These are phyloP conservation scores for Xerocomus nothofagi DNA, from an alignment of 1,284 basidiomycete species.

Conservation along the genomic window DNA sequence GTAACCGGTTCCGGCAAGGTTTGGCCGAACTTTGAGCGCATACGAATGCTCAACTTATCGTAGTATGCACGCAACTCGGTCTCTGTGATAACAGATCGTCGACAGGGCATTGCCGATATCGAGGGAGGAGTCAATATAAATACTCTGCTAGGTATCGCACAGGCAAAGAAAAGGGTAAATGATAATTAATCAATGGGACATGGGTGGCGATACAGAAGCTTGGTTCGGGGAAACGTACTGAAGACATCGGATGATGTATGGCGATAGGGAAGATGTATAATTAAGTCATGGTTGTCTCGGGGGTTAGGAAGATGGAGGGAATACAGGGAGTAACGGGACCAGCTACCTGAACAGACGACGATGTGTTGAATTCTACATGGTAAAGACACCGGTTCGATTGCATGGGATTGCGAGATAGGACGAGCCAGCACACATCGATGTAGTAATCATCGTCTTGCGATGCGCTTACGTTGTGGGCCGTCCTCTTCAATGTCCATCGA, in stretches of 20 bases:
- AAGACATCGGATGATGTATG: slow-evolving; percentile 7
- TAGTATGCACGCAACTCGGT: no score
- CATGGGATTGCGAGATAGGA: not conserved
- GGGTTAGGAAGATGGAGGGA: not conserved
- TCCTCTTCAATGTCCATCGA: slow-evolving; percentile 65
- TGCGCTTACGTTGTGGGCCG: slow-evolving; percentile 55
- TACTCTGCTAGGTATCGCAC: slow-evolving; percentile 8
- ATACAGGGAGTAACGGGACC: slow-evolving; percentile 6
- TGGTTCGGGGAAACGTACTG: slow-evolving; percentile 1
- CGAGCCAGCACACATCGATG: not conserved
- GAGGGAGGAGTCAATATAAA: no score
- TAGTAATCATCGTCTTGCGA: slow-evolving; percentile 43
- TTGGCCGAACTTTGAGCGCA: no score
- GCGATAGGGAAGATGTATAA: slow-evolving; percentile 14
- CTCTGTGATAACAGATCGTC: no score
- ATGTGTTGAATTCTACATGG: slow-evolving; percentile 5
- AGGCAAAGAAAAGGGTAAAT: slow-evolving; percentile 9
- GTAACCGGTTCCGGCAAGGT: no score
- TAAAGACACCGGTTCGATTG: not conserved
- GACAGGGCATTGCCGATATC: no score
- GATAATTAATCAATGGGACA: slow-evolving; percentile 17
- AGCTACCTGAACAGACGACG: slow-evolving; percentile 12
- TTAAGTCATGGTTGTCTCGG: slow-evolving; percentile 15
- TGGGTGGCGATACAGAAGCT: slow-evolving; percentile 15
- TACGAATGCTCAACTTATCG: no score